Evolutionary conservation across 768 basidiomycete genomes (phyloP).

Genomic region (Rhodocollybia butyracea): DNA sequence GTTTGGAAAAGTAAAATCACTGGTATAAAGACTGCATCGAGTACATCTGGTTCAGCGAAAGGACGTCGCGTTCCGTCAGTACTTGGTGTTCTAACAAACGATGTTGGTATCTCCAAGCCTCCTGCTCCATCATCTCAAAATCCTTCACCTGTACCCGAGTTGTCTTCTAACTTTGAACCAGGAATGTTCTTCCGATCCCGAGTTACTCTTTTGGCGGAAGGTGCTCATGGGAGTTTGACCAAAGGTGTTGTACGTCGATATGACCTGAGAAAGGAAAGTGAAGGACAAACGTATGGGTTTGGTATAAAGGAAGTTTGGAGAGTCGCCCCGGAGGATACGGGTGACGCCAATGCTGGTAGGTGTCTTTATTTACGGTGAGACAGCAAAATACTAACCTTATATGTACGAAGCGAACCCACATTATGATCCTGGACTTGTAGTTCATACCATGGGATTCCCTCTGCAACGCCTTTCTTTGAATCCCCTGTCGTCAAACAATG

Average conservation of each 20-base stretch:
- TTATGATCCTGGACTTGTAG: slow-evolving; percentile 53
- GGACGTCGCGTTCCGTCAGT: slow-evolving; percentile 43
- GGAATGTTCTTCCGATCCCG: slow-evolving; percentile 95
- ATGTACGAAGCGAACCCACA: neutral
- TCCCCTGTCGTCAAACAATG: no score
- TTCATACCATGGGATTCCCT: slow-evolving; percentile 96
- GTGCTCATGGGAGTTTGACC: slow-evolving; percentile 88
- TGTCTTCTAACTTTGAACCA: slow-evolving; percentile 93
- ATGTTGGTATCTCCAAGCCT: slow-evolving; percentile 88
- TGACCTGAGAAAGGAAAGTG: slow-evolving; percentile 60
- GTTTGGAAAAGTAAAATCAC: slow-evolving; percentile 20
- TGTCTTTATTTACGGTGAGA: no score
- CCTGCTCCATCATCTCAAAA: slow-evolving; percentile 71
- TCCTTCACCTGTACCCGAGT: no score
- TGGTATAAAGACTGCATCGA: neutral
- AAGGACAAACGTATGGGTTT: slow-evolving; percentile 94
- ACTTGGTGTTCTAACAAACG: slow-evolving; percentile 85
- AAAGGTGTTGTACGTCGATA: slow-evolving; percentile 78
- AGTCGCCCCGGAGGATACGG: slow-evolving; percentile 50
- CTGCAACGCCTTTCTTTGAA: no score
- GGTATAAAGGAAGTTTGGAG: slow-evolving; percentile 98
- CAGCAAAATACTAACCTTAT: no score
- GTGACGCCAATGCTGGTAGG: no score
- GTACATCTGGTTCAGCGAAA: slow-evolving; percentile 3
- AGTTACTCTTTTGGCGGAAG: slow-evolving; percentile 90